These are phyloP conservation scores for Fusarium anthophilum DNA, from an alignment of 2,329 filamentous ascomycete species.

Conservation along the genomic window DNA sequence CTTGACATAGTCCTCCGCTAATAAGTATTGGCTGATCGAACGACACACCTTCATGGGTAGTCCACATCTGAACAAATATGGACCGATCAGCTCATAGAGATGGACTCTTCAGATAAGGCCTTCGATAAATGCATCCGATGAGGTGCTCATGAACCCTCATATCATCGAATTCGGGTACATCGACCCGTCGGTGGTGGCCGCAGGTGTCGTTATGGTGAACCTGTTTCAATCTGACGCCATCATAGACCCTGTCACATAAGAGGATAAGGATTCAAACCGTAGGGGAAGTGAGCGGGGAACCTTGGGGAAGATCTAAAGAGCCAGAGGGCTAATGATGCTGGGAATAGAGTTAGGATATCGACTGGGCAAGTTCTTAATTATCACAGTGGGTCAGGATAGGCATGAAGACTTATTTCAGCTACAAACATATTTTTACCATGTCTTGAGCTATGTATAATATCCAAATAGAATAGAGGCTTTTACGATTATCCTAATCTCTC, in stretches of 20 bases:
- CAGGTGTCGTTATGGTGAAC: slow-evolving; percentile 15
- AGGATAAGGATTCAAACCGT: neutral
- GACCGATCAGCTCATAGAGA: neutral
- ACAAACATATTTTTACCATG: neutral
- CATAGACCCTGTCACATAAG: slow-evolving; percentile 9
- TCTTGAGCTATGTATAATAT: too few species aligned
- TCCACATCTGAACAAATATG: neutral
- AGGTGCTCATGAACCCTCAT: neutral
- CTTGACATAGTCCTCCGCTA: neutral
- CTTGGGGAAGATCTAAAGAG: neutral
- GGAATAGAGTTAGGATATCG: neutral
- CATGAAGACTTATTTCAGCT: neutral
- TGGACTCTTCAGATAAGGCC: neutral
- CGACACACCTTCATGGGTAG: neutral
- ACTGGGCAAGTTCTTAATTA: neutral
- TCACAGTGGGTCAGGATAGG: neutral
- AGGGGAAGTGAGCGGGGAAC: slow-evolving; percentile 19
- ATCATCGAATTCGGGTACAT: neutral
- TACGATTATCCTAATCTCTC: neutral
- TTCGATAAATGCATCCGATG: slow-evolving; percentile 14
- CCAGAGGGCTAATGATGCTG: too few species aligned
- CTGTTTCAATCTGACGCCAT: slow-evolving; percentile 36
- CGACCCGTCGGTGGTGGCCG: slow-evolving; percentile 31
- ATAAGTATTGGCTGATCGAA: neutral
- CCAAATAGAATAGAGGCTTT: rapidly evolving